Evolutionary conservation across 2,329 filamentous ascomycete species (phyloP).

Genomic region (Epichloe typhina): DNA sequence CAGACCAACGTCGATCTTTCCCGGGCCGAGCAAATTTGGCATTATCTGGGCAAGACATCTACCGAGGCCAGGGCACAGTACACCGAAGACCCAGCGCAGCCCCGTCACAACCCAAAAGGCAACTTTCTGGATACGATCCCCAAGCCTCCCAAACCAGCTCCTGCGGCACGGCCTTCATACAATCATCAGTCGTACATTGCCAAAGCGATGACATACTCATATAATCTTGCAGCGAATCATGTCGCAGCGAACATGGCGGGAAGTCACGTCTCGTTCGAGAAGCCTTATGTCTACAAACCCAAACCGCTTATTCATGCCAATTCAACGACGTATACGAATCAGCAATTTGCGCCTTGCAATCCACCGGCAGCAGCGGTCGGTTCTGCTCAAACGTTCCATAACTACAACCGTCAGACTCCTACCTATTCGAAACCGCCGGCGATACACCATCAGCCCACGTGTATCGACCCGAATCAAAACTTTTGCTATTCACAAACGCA

Average conservation of each 20-base stretch:
- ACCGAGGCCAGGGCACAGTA: slow-evolving; percentile 88
- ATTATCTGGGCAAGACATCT: slow-evolving; percentile 74
- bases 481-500: slow-evolving; percentile 4
- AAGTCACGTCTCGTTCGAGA: slow-evolving; percentile 21
- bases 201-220: slow-evolving; percentile 9
- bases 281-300: slow-evolving; percentile 42
- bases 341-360: slow-evolving; percentile 11
- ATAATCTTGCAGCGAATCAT: slow-evolving; percentile 4
- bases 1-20: slow-evolving; percentile 59
- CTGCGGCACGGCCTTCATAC: slow-evolving; percentile 11
- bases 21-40: slow-evolving; percentile 68
- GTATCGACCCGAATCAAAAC: not conserved
- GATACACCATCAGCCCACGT: not conserved
- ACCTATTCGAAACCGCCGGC: not conserved
- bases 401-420: slow-evolving; percentile 8
- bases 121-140: slow-evolving; percentile 61
- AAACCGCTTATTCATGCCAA: slow-evolving; percentile 16
- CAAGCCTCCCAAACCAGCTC: slow-evolving; percentile 31
- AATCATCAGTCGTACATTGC: slow-evolving; percentile 5
- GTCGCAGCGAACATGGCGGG: not conserved
- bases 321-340: slow-evolving; percentile 11
- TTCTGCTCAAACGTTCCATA: slow-evolving; percentile 2
- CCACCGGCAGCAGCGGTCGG: not conserved
- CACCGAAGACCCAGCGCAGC: slow-evolving; percentile 56
- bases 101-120: slow-evolving; percentile 52